Evolutionary conservation across 75 land plant species (phyloP).

Genomic region (Isoetes taiwanensis): DNA sequence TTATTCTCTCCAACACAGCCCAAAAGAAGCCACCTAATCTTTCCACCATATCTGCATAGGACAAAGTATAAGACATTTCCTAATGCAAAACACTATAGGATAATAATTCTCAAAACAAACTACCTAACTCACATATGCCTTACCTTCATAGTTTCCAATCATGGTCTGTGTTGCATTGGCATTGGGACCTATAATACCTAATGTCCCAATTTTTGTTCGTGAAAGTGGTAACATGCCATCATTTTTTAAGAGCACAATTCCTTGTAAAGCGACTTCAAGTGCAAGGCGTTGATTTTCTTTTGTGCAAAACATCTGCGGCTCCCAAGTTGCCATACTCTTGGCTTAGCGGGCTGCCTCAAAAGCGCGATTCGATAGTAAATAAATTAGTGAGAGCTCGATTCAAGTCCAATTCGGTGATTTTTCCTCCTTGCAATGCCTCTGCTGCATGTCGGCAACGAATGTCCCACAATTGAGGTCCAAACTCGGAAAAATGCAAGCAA

Average conservation of each 20-base stretch:
- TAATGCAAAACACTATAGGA: no score
- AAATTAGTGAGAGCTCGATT: constrained; percentile 49
- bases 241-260: constrained; percentile 67
- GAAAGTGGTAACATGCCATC: constrained; percentile 38
- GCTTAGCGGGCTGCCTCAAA: constrained; percentile 65
- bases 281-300: constrained; percentile 52
- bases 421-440: constrained; percentile 42
- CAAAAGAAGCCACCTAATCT: no score
- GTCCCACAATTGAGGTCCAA: constrained; percentile 78
- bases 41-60: no score
- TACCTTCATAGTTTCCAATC: constrained; percentile 95
- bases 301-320: constrained; percentile 62
- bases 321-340: constrained; percentile 53
- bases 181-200: constrained; percentile 89
- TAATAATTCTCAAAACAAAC: no score
- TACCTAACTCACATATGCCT: no score
- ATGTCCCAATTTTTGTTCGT: constrained; percentile 10
- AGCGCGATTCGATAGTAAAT: constrained; percentile 58
- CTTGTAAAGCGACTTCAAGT: constrained; percentile 60
- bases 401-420: constrained; percentile 34
- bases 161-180: constrained; percentile 61
- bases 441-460: constrained; percentile 39
- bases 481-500: constrained; percentile 27
- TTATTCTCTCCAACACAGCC: no score
- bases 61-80: no score